These are phyloP conservation scores for Pezicula radicicola DNA, from an alignment of 2,329 filamentous ascomycete species.

Conservation along the genomic window DNA sequence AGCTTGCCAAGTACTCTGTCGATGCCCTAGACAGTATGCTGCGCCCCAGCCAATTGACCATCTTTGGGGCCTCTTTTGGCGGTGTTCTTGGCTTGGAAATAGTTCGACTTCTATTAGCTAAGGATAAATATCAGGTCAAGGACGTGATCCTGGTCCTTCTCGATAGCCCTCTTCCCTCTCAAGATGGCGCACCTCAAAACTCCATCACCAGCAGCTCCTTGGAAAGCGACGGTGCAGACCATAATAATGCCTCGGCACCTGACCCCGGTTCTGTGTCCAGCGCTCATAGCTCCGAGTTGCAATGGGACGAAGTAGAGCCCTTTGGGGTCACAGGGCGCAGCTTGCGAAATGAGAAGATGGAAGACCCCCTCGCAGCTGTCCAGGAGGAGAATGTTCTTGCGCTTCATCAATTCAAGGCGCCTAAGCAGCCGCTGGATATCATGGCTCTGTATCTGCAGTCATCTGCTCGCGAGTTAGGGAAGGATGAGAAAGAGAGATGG, in stretches of 20 bases:
- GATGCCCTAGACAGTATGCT: background rate
- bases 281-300: no score
- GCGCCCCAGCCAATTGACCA: background rate
- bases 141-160: background rate
- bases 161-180: background rate
- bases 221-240: background rate
- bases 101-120: background rate
- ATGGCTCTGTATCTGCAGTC: background rate
- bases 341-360: no score
- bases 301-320: no score
- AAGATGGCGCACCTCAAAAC: no score
- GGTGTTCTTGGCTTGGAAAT: background rate
- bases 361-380: background rate
- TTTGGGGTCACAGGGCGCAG: no score
- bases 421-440: no score
- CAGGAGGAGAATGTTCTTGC: background rate
- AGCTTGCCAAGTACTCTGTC: background rate
- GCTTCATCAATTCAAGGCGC: no score
- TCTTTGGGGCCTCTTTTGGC: background rate
- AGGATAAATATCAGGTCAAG: background rate
- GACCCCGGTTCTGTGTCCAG: no score
- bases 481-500: background rate
- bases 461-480: no score
- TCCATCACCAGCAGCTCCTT: no score
- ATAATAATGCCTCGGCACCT: background rate